These are phyloP conservation scores for Neocallimastix lanati DNA, from an alignment of 192 early-diverging fungal species.

Conservation along the genomic window DNA sequence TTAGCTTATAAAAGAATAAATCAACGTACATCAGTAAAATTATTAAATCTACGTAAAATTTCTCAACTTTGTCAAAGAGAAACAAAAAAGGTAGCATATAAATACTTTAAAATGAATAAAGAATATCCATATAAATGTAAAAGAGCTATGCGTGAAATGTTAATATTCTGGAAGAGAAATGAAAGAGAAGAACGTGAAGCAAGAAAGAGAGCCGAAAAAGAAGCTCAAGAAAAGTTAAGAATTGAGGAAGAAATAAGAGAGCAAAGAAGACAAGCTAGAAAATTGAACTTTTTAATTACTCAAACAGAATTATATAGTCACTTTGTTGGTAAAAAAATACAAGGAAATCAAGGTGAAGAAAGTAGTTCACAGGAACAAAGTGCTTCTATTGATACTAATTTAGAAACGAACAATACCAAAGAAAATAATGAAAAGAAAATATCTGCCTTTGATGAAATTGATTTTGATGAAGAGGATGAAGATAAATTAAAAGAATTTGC, in stretches of 20 bases:
- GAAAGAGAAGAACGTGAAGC: constrained; percentile 77
- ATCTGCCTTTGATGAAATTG: constrained; percentile 30
- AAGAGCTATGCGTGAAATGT: constrained; percentile 57
- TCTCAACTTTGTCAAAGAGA: constrained; percentile 56
- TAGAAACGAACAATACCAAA: constrained; percentile 1
- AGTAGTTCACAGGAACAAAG: neutral
- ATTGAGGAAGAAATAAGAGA: constrained; percentile 72
- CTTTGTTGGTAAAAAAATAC: constrained; percentile 72
- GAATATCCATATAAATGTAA: constrained; percentile 43
- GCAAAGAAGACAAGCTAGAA: constrained; percentile 59
- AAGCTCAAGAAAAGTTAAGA: constrained; percentile 55
- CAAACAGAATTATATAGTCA: constrained; percentile 86
- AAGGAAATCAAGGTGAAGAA: neutral
- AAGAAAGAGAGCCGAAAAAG: constrained; percentile 72
- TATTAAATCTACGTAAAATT: constrained; percentile 46
- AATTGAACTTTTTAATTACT: constrained; percentile 80
- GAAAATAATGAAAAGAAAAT: neutral
- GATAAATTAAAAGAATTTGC: constrained; percentile 47
- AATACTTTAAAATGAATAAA: constrained; percentile 29
- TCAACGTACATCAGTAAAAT: neutral
- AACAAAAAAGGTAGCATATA: constrained; percentile 29
- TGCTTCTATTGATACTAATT: neutral
- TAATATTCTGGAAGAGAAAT: constrained; percentile 79
- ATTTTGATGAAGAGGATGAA: constrained; percentile 69
- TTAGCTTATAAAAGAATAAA: neutral